These are phyloP conservation scores for Cutaneotrichosporon dermatis DNA, from an alignment of 1,284 basidiomycete species.

Conservation along the genomic window DNA sequence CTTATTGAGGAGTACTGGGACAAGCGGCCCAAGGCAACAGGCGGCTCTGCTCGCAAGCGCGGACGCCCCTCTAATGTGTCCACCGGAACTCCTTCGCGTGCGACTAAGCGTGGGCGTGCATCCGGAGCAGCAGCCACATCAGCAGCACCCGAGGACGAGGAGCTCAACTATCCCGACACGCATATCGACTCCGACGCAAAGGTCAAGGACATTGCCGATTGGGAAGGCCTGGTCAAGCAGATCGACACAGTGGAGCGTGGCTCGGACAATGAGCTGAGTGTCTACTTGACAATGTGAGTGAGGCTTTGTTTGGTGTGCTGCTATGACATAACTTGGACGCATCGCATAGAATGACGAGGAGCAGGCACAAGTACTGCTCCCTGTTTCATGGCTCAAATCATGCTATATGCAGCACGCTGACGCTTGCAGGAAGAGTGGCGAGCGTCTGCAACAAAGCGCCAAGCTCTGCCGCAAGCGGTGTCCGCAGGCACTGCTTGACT, in stretches of 20 bases:
- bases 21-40: constrained; percentile 14
- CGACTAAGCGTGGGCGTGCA: constrained; percentile 3
- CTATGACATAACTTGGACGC: no score
- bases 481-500: constrained; percentile 43
- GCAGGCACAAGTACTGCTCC: no score
- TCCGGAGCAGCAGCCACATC: constrained; percentile 36
- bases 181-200: constrained; percentile 33
- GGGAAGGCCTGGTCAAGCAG: constrained; percentile 39
- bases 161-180: constrained; percentile 51
- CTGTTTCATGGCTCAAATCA: neutral
- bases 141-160: constrained; percentile 52
- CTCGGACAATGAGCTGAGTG: constrained; percentile 25
- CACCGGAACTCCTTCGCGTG: constrained; percentile 4
- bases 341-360: no score
- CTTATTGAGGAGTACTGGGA: constrained; percentile 39
- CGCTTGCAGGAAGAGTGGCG: constrained; percentile 34
- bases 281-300: constrained; percentile 46
- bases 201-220: constrained; percentile 38
- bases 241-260: constrained; percentile 43
- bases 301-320: no score
- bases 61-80: constrained; percentile 14
- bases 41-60: constrained; percentile 18
- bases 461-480: constrained; percentile 37
- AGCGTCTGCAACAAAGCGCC: constrained; percentile 26
- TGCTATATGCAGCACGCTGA: constrained; percentile 1